Evolutionary conservation across 139 green algal genomes (phyloP), one percentile per base, ranked within the genome.

Genomic region (Prasinococcaceae sp.): DNA sequence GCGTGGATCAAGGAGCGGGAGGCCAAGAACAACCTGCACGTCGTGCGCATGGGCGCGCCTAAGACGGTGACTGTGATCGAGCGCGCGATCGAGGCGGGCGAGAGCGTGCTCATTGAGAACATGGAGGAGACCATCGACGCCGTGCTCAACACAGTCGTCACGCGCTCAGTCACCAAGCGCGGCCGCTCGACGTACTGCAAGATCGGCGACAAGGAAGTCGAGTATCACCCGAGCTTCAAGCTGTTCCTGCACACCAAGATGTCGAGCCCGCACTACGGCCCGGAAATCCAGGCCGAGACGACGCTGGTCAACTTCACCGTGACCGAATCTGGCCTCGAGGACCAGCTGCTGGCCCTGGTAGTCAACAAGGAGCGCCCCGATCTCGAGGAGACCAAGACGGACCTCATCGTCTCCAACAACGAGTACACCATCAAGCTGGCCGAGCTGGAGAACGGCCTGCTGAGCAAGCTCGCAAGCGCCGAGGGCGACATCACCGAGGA

Each of bases 361-460:
- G 82, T 92, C 14, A 87, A 87, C 74, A 87, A 87, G 70, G 82
- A 92, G 68, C 62, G 79, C 6, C 82, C 82, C 4, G 82, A 92
- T 50, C 68, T 92, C 33, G 82, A 92, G 73, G 73, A 84, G 63
- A 85, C 79, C 59, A 92, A 92, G 82, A 87, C 75, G 26, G 67
- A 82, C 61, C 77, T 92, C 36, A 85, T 92, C 61, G 79, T 84
- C 26, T 78, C 73, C 47, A 87, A 87, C 74, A 92, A 78, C 26
- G 79, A 92, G 66, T 92, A 86, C 76, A 92, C 82, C 1, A 92
- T 92, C 74, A 84, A 84, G 61, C 70, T 92, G 17, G 87, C 87
- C 68, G 74, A 88, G 61, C 68, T 86, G 30, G 78, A 85, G 61
- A 79, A 84, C 57, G 73, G 79, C 36, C 59, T 88, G 68, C 68